Percentiles rank a stretch among this genome's conserved stretches.
phyloP scores from a whole-genome alignment of 2,329 filamentous ascomycete genomes.

The Nothophaeocryptopus gaeumannii region DNA sequence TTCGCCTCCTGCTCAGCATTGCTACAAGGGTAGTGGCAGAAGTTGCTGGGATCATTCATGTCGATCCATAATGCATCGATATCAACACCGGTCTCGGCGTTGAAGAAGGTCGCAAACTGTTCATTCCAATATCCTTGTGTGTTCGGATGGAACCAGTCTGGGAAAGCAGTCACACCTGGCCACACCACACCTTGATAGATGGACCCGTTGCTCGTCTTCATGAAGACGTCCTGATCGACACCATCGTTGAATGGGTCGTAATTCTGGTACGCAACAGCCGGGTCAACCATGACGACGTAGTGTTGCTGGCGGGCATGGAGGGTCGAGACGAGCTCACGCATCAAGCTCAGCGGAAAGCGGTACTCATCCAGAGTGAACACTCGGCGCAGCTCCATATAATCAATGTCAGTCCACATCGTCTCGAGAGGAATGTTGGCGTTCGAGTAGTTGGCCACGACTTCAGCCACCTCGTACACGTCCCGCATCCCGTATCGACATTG shows the following conservation, averaged over 20 bases:
- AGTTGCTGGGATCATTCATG: conserved; percentile 61
- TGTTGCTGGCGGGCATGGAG: conserved; percentile 45
- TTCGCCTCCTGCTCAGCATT: conserved; percentile 38
- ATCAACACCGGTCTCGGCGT: conserved; percentile 62
- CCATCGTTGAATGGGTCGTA: conserved; percentile 62
- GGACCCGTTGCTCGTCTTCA: conserved; percentile 54
- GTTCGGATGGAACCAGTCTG: conserved; percentile 70
- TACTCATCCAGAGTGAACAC: conserved; percentile 65
- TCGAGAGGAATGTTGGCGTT: conserved; percentile 64
- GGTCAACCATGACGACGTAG: conserved; percentile 69
- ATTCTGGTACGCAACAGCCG: conserved; percentile 51
- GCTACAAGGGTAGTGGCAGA: conserved; percentile 44
- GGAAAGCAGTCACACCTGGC: conserved; percentile 56
- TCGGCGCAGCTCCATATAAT: conserved; percentile 45
- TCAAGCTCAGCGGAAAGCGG: conserved; percentile 59
- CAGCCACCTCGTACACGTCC: conserved; percentile 63
- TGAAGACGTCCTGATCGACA: conserved; percentile 54
- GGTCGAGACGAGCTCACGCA: conserved; percentile 62
- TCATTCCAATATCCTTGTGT: conserved; percentile 67
- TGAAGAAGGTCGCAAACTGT: conserved; percentile 66
- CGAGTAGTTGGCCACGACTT: conserved; percentile 65
- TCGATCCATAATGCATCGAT: conserved; percentile 74
- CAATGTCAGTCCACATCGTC: conserved; percentile 63
- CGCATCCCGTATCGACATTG: conserved; percentile 51
- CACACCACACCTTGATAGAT: conserved; percentile 67